Evolutionary conservation across 2,329 filamentous ascomycete species (phyloP).

Genomic region (Aspergillus japonicus): DNA sequence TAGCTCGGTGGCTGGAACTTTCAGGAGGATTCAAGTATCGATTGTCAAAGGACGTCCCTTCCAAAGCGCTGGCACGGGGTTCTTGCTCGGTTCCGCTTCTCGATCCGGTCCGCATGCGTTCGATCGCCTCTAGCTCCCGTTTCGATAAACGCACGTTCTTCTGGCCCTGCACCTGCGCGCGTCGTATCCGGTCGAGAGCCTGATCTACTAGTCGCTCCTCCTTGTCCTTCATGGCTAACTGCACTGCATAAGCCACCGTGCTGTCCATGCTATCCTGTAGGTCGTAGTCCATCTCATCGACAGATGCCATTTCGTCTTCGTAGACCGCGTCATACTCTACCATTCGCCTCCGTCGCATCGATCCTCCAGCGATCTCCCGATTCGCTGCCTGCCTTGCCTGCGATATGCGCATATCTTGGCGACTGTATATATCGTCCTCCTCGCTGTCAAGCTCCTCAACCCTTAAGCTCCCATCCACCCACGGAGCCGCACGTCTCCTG

Average conservation of each 20-base stretch:
- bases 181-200: constrained; percentile 75
- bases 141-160: constrained; percentile 76
- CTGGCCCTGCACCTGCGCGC: constrained; percentile 73
- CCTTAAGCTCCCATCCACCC: constrained; percentile 47
- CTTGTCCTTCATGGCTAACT: constrained; percentile 60
- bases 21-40: constrained; percentile 24
- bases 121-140: constrained; percentile 77
- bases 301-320: constrained; percentile 45
- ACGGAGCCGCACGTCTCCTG: constrained; percentile 54
- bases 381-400: constrained; percentile 36
- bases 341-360: constrained; percentile 37
- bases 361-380: constrained; percentile 29
- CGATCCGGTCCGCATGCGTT: constrained; percentile 63
- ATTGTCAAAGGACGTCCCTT: constrained; percentile 5
- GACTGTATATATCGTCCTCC: constrained; percentile 40
- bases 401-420: constrained; percentile 22
- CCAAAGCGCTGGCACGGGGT: constrained; percentile 13
- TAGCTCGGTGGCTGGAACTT: constrained; percentile 18
- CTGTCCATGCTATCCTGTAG: constrained; percentile 54
- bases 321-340: constrained; percentile 45
- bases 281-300: constrained; percentile 51
- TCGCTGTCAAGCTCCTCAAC: constrained; percentile 42
- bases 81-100: constrained; percentile 29
- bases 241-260: constrained; percentile 47
- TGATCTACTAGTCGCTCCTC: constrained; percentile 76